These are phyloP conservation scores for Blastobotrys raffinosifermentans DNA, from an alignment of 1,139 yeast genomes.

Conservation along the genomic window DNA sequence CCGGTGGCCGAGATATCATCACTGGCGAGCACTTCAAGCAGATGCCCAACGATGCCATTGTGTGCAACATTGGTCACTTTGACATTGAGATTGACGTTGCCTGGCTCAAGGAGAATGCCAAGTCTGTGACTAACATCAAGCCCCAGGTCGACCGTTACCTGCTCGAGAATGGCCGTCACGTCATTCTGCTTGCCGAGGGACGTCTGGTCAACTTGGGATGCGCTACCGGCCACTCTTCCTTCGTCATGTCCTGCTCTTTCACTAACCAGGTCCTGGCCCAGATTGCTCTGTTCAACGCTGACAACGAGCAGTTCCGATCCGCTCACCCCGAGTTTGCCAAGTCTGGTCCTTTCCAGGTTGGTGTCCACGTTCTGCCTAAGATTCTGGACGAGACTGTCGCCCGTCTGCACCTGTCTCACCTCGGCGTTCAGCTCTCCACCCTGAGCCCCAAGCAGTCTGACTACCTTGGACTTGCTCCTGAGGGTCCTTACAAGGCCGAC, in stretches of 20 bases:
- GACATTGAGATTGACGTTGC: conserved; percentile 89
- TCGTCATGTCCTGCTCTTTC: conserved; percentile 99
- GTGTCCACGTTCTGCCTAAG: conserved; percentile 98
- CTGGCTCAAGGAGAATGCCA: conserved; percentile 38
- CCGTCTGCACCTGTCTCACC: conserved; percentile 91
- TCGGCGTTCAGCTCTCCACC: conserved; percentile 82
- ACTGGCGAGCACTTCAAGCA: conserved; percentile 77
- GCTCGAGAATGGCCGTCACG: conserved; percentile 85
- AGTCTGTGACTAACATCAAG: conserved; percentile 68
- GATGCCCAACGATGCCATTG: conserved; percentile 99
- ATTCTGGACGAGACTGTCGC: conserved; percentile 99
- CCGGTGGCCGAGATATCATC: conserved; percentile 99
- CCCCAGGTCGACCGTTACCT: conserved; percentile 99
- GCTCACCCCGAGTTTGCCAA: conserved; percentile 86
- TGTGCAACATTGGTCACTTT: conserved; percentile 99
- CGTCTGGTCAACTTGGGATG: conserved; percentile 99
- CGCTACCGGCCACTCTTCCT: conserved; percentile 99
- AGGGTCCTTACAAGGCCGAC: conserved; percentile 99
- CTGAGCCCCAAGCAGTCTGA: conserved; percentile 83
- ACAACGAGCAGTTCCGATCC: conserved; percentile 73
- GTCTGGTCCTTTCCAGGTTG: conserved; percentile 84
- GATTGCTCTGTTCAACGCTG: conserved; percentile 93
- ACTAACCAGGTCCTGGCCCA: conserved; percentile 99
- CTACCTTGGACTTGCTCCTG: conserved; percentile 86
- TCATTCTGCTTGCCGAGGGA: conserved; percentile 97